Base-by-base conservation (phyloP, 768 basidiomycete species). In the Cystofilobasidium capitatum region DNA sequence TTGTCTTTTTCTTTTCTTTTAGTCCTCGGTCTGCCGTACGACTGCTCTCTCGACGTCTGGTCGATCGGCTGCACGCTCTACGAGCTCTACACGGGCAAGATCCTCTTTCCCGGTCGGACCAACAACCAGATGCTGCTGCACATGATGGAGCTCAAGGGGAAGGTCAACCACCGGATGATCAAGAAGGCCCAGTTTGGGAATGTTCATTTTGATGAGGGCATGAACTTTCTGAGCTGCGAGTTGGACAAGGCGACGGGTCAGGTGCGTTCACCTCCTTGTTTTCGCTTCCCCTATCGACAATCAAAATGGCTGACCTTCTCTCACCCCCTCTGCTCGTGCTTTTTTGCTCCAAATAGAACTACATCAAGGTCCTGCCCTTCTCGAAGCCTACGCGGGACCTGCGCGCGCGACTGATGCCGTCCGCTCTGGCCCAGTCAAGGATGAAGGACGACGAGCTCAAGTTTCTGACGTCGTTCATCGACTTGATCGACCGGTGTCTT, bases 101-200 rank as follows among this genome's bases (percentile, higher is more conserved):
- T 98, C 65, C 84, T 99, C 45, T 91, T 98, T 77, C 96, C 96
- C 0, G 94, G 94, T 16, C 85, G 91, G 44, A 89, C 89, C 22
- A 98, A 99, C 78, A 96, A 96, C 74, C 93, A 98, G 74, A 98
- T 98, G 94, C 81, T 98, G 24, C 81, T 91, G 64, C 84, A 89
- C 65, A 96, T 97, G 88, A 97, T 97, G 92, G 94, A 98, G 76
- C 81, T 96, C 66, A 93, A 90, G 77, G 93, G 96, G 40, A 83
- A 91, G 58, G 89, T 98, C 79, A 93, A 91, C 74, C 82, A 84
- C 71, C 91, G 91, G 78, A 85, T 91, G 85, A 88, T 98, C 77
- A 96, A 94, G 79, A 91, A 88, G 75, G 89, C 89, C 0, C 87
- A 88, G 75, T 97, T 98, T 78, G 90, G 89, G 1, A 87, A 90